phyloP scores from a whole-genome alignment of 331 rosid species.

The Quercus tomentella region DNA sequence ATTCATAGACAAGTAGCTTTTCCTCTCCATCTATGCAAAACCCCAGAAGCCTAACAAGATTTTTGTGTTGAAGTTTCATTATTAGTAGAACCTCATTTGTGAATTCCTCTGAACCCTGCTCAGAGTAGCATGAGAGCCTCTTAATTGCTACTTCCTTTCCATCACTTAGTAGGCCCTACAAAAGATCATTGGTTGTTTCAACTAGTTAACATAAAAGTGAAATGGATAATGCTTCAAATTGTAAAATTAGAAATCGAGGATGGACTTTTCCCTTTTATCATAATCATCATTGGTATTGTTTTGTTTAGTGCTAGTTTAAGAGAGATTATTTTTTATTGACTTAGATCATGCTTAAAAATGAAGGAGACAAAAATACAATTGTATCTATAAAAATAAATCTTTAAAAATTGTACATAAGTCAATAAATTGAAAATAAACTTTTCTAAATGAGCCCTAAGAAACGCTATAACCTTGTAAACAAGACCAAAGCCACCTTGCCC shows the following conservation, averaged over 20 bases:
- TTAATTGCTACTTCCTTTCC: constrained; percentile 62
- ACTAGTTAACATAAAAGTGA: too few relatives aligned
- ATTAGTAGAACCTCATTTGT: constrained; percentile 52
- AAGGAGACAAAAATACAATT: too few relatives aligned
- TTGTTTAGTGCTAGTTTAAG: too few relatives aligned
- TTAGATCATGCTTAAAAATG: too few relatives aligned
- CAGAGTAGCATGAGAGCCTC: constrained; percentile 48
- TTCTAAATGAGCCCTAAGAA: not conserved
- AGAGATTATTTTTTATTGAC: too few relatives aligned
- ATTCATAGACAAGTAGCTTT: constrained; percentile 63
- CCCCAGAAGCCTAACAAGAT: constrained; percentile 56
- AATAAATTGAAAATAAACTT: too few relatives aligned
- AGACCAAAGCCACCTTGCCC: constrained; percentile 88
- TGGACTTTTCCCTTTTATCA: too few relatives aligned
- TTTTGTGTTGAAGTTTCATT: constrained; percentile 62
- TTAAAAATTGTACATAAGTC: too few relatives aligned
- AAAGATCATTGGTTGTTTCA: not conserved
- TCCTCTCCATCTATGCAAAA: constrained; percentile 54
- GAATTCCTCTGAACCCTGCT: constrained; percentile 54
- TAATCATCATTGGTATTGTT: too few relatives aligned
- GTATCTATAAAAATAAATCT: too few relatives aligned
- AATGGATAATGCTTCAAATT: too few relatives aligned
- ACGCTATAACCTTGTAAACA: constrained; percentile 51
- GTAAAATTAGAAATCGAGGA: too few relatives aligned
- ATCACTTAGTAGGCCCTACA: constrained; percentile 48